Base-by-base conservation (phyloP, 1,284 basidiomycete genomes). In the Ustilago loliicola region DNA sequence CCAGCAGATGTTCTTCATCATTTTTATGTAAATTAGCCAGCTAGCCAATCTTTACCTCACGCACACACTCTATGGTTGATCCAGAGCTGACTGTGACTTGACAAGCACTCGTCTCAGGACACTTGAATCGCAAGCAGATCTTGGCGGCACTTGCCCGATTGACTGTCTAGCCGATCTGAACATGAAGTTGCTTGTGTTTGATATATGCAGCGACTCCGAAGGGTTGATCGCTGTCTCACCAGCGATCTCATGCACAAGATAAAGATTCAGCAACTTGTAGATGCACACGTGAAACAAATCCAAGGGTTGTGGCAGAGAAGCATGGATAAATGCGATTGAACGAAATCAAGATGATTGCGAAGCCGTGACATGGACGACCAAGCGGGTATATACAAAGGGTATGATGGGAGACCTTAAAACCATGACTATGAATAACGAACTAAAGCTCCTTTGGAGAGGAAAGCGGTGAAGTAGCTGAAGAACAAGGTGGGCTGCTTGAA, bases 11-110 rank as follows among this genome's bases (percentile, higher is more conserved):
- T 34, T 23, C 15, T 36, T 42, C 32, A 27, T 32, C 34, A 19
- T 42, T 9, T n/a, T 50, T 50, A 66, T 72, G 70, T 72, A 72
- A 72, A 72, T 63, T 72, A 72, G 70, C 61, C 64, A 59, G 36
- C 27, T 47, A 59, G 60, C 52, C 70, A 59, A 66, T 32, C 32
- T 36, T 34, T 30, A 59, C 27, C 54, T 32, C 25, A 45, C 29
- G n/a, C 27, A 29, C 27, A 34, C 11, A 50, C n/a, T 29, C 29
- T 15, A 17, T 11, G 25, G n/a, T 45, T 21, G 42, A 21, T 11
- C 9, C 19, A 45, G 38, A 40, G 38, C 13, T 15, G 19, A 40
- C 38, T 40, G 38, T 7, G 11, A 40, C 38, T 40, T 40, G 15
- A 17, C 11, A 19, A 19, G 38, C 38, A 40, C 17, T 17, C 38